Base-by-base conservation (phyloP, 306 rosid species). In the Begonia loranthoides region DNA sequence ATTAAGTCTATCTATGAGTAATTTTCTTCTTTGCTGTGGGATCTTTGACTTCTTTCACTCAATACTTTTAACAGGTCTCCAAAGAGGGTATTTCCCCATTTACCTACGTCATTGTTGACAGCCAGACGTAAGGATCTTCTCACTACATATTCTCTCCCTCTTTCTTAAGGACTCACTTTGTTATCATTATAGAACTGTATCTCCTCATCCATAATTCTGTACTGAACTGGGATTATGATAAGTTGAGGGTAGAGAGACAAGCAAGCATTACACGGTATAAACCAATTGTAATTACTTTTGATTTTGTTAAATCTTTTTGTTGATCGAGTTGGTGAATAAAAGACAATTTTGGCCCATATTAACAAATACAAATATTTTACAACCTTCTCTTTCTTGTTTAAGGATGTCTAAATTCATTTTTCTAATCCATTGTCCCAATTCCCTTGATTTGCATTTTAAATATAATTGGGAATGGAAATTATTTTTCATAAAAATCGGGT, bases 71-170 rank as follows among this genome's bases (percentile, higher is more conserved):
- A 52, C 82, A 92, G 94, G 94, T 92, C 49, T 56, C 94, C 19
- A 9, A 86, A 63, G 93, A 53, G 53, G 99, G 96, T 46, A 83
- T 66, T 74, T 86, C 99, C 52, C 88, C 96, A 5, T 86, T 92
- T 70, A 65, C 94, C 62, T 92, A 86, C 51, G 41, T 92, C 49
- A 83, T 92, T 59, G 96, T 92, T 59, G 99, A 92, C 78, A 78
- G 66, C 13, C 74, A 83, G 73, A 92, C 66, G 99, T 92, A 71
- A 80, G 82, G 58, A 53, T 50, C 71, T 34, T 57, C 50, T n/a
- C 46, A 65, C 51, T 46, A 21, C 2, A 1, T 49, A 14, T 49
- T 58, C 48, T 45, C 41, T 45, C 44, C 52, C 28, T 14, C 63
- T 57, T 14, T 50, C 48, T 56, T 36, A 4, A 10, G 15, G 15